A percentile compares a stretch with the other conserved stretches of the same genome.
Conservation (phyloP, 148 eudicot genomes). For the Rhododendron ovatum region DNA sequence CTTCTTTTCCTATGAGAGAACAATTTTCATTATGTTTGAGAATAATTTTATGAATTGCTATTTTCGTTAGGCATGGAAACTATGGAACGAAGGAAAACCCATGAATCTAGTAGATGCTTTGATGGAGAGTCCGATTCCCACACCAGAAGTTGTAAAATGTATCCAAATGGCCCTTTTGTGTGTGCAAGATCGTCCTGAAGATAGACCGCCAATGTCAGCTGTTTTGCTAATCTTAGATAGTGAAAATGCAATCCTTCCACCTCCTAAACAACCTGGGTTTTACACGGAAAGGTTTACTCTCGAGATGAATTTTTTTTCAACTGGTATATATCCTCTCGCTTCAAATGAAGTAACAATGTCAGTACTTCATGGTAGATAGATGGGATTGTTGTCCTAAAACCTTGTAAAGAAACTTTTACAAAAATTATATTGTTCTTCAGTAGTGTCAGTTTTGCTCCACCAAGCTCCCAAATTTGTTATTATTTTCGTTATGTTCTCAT, state of each 20-base stretch:
- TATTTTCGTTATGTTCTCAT: neutral
- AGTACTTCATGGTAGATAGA: neutral
- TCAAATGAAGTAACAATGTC: constrained; percentile 5
- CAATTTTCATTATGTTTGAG: neutral
- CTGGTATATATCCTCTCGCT: neutral
- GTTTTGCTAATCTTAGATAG: constrained; percentile 2
- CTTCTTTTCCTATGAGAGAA: neutral
- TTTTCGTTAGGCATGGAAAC: constrained; percentile 10
- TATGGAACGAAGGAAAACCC: constrained; percentile 7
- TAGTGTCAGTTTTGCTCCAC: neutral
- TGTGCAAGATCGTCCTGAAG: constrained; percentile 5
- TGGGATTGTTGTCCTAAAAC: neutral
- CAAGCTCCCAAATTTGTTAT: neutral
- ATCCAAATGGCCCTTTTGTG: constrained; percentile 3
- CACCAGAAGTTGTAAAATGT: constrained; percentile 5
- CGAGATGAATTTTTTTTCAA: neutral
- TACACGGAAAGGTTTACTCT: neutral
- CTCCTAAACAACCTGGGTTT: constrained; percentile 10
- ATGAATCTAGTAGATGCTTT: constrained; percentile 10
- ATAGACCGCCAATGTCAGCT: constrained; percentile 1
- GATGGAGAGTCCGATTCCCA: neutral
- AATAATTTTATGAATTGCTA: neutral
- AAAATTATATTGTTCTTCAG: neutral
- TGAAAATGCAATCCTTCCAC: neutral
- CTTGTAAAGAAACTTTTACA: neutral